Percentiles rank a stretch among this genome's conserved stretches.
Conservation (phyloP, 1,284 basidiomycete genomes). For the Apiotrichum porosum region DNA sequence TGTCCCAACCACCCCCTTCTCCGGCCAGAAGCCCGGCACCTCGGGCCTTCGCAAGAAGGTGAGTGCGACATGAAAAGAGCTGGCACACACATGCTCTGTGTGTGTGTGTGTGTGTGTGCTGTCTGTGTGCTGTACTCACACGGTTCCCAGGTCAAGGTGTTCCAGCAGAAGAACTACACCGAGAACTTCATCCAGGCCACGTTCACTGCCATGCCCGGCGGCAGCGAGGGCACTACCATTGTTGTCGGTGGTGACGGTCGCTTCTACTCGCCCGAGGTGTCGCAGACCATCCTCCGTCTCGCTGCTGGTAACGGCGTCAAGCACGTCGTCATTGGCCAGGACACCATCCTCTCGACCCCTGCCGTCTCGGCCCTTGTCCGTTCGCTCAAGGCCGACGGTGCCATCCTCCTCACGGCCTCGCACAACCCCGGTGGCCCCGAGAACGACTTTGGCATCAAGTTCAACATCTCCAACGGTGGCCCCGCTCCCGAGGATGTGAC, state of each 20-base stretch:
- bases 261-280: conserved; percentile 79
- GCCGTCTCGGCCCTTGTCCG: conserved; percentile 95
- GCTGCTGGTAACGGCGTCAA: conserved; percentile 84
- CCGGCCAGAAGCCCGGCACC: conserved; percentile 85
- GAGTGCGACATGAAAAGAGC: no score
- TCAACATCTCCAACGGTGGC: conserved; percentile 95
- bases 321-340: conserved; percentile 83
- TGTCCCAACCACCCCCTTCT: conserved; percentile 40
- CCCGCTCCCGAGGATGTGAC: conserved; percentile 94
- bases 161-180: conserved; percentile 74
- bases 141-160: conserved; percentile 18
- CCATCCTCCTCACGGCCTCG: conserved; percentile 94
- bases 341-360: conserved; percentile 91
- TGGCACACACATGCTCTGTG: no score
- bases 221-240: conserved; percentile 64
- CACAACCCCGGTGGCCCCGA: conserved; percentile 98
- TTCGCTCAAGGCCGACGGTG: conserved; percentile 91
- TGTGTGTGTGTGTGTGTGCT: no score
- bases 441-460: conserved; percentile 99
- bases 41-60: conserved; percentile 93
- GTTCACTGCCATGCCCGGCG: conserved; percentile 81
- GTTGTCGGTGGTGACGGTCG: conserved; percentile 97
- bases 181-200: conserved; percentile 98
- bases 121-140: background rate
- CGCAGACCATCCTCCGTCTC: conserved; percentile 85